Evolutionary conservation across 1,139 yeast species (phyloP), one percentile per base, ranked within the genome.

Genomic region (Hansenula lynferdii): DNA sequence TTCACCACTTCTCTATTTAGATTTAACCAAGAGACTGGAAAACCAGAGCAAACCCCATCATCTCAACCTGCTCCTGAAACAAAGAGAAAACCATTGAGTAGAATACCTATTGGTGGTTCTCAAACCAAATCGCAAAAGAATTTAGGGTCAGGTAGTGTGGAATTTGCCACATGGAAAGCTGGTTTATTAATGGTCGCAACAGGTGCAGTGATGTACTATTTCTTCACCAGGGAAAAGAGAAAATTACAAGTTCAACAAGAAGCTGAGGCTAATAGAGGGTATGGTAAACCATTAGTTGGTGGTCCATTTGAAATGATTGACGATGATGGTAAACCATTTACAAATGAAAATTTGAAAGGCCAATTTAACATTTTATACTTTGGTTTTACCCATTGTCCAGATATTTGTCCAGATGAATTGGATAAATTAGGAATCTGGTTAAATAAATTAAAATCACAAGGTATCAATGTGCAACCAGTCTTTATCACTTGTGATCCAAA

Each of bases 351-450:
- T 53, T 68, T 92, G 56, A 65, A 75, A 47, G 94, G 92, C 34
- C 80, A 77, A 59, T 92, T 86, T 60, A 76, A 89, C 11, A 69
- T 92, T 39, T 61, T 92, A 15, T 92, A 92, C 62, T 92, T 92
- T 64, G 98, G 98, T 0, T 92, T 92, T 67, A 85, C 96, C 6
- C 90, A 89, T 64, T 92, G 98, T 64, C 98, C 98, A 8, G 98
- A 92, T 62, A 89, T 92, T 38, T 92, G 98, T 62, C 98, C 98
- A 9, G 97, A 92, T 58, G 98, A 92, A 61, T 73, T 92, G 47
- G 98, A 92, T 58, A 87, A 90, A 57, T 71, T 92, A 60, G 86
- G 95, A 3, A 72, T 77, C 25, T 85, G 94, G 75, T 64, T 92
- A 49, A 75, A 80, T 38, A 75, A 70, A 19, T 68, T 85, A 54